Base-by-base conservation (phyloP, 176 grass and related monocot genomes). In the Chloris gayana region DNA sequence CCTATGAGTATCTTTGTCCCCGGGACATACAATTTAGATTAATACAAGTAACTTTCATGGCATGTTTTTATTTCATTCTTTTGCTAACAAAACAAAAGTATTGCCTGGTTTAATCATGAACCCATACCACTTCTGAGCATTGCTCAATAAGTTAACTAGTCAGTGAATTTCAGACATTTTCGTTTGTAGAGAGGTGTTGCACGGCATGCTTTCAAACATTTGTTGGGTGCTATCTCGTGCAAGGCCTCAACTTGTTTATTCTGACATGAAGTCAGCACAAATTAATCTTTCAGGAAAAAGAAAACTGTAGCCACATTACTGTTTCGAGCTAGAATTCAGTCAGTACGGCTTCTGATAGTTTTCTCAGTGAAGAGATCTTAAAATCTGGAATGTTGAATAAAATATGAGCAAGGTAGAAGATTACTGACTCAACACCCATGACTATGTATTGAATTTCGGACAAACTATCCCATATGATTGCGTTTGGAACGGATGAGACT, bases 151-250 rank as follows among this genome's bases (percentile, higher is more conserved):
- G 4, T 50, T 50, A 50, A 1, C 11, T 44, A 44, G 41, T 44
- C 41, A 44, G 41, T 9, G 47, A 14, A 50, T 0, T 50, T 50
- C 14, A 50, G 14, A 18, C 14, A 50, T n/a, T n/a, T n/a, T n/a
- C n/a, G n/a, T n/a, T n/a, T n/a, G 5, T 35, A 35, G 34, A 35
- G 34, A 49, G 17, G 46, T 18, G 0, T 51, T 4, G 15, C 18
- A n/a, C n/a, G n/a, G n/a, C n/a, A n/a, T n/a, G n/a, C n/a, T 58
- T 76, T 76, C 26, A 45, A 76, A 21, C 44, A 76, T 76, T 69
- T 57, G 26, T 60, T 56, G 10, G 27, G 18, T 3, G 60, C 58
- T 82, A 69, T 69, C 27, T 58, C 25, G 18, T 14, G 2, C 3
- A 33, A 12, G 44, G 30, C 22, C 24, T 76, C 63, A 14, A 4